A percentile compares a stretch with the other conserved stretches of the same genome.
phyloP scores from a whole-genome alignment of 257 asterid species.

The Ligustrum vulgare region DNA sequence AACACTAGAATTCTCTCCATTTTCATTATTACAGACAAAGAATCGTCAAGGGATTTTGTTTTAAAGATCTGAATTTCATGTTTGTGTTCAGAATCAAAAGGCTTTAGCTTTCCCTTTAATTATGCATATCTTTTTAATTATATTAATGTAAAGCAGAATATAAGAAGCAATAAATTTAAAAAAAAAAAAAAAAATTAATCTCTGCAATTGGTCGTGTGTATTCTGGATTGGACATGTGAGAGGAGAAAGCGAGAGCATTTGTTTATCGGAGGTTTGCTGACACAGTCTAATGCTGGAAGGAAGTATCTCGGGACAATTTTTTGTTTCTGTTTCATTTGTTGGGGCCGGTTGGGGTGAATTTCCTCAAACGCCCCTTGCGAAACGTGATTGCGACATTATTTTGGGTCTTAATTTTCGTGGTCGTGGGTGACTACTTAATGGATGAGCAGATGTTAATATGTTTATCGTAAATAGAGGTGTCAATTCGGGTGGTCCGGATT shows the following conservation, averaged over 20 bases:
- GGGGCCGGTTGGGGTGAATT: background rate
- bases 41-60: background rate
- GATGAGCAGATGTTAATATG: too few relatives aligned
- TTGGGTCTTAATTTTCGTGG: background rate
- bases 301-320: background rate
- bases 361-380: background rate
- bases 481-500: too few relatives aligned
- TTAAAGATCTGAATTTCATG: background rate
- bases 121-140: background rate
- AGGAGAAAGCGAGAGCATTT: background rate
- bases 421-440: background rate
- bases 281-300: background rate
- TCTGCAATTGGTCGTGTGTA: background rate
- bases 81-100: background rate
- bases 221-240: background rate
- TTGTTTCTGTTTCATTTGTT: background rate
- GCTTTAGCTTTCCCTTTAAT: background rate
- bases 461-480: too few relatives aligned
- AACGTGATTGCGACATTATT: background rate
- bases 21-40: constrained; percentile 30
- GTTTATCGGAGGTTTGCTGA: background rate
- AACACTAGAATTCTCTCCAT: constrained; percentile 27
- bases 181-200: too few relatives aligned
- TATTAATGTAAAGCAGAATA: background rate
- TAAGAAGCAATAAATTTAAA: background rate